Percentiles rank a stretch among this genome's conserved stretches.
Evolutionary conservation across 129 eudicot genomes (phyloP).

Genomic region (Flaveria robusta): DNA sequence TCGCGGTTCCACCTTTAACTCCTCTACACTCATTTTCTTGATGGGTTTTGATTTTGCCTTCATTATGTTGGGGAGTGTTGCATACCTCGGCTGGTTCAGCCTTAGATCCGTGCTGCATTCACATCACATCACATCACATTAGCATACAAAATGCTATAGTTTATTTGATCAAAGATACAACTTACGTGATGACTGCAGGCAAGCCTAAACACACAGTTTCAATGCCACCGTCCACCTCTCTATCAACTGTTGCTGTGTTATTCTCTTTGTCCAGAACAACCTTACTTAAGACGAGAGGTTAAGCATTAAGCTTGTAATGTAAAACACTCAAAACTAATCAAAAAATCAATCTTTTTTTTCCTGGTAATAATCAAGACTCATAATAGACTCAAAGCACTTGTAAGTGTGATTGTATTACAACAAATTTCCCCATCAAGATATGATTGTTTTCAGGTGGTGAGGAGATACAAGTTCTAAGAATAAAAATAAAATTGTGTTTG

Average conservation of each 20-base stretch:
- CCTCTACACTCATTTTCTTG: slow-evolving; percentile 67
- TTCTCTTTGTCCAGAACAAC: slow-evolving; percentile 90
- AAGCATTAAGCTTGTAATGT: too few species aligned
- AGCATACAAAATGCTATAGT: too few species aligned
- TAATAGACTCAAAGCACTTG: too few species aligned
- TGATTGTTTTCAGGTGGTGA: too few species aligned
- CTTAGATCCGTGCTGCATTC: slow-evolving; percentile 78
- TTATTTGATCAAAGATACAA: not conserved
- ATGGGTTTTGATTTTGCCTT: slow-evolving; percentile 88
- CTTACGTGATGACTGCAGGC: slow-evolving; percentile 92
- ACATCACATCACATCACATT: not conserved
- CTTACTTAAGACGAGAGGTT: slow-evolving; percentile 42
- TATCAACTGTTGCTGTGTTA: slow-evolving; percentile 73
- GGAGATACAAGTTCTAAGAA: too few species aligned
- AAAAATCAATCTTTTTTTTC: too few species aligned
- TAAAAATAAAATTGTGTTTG: too few species aligned
- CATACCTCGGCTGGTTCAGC: slow-evolving; percentile 93
- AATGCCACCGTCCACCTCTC: slow-evolving; percentile 97
- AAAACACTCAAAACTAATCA: too few species aligned
- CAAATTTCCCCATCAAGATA: too few species aligned
- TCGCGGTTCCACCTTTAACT: slow-evolving; percentile 71
- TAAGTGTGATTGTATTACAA: too few species aligned
- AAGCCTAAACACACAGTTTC: slow-evolving; percentile 83
- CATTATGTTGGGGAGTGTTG: slow-evolving; percentile 96
- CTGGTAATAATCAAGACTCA: too few species aligned